Base-by-base conservation (phyloP, 306 rosid genomes). In the Hylodesmum podocarpum region DNA sequence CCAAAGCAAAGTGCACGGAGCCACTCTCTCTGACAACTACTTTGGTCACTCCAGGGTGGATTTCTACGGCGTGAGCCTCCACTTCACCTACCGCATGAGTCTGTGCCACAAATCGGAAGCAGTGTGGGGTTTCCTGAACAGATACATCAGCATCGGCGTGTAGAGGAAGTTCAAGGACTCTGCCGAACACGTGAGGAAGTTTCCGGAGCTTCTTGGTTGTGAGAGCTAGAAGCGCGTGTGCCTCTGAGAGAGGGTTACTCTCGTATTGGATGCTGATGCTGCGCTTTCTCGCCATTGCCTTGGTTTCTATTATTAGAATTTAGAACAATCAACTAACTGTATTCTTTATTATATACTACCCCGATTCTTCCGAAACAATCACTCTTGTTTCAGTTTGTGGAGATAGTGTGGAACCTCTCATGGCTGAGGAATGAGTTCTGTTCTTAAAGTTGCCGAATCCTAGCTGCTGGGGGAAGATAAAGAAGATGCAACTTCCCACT, bases 41-140 rank as follows among this genome's bases (percentile, higher is more conserved):
- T 82, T 92, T 92, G 6, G 88, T 88, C 16, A 92, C 84, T 16
- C 97, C 97, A 1, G 97, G 97, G 70, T 88, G 91, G 59, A 92
- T 88, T 66, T 88, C 88, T 2, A 90, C 78, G 18, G 85, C 69
- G 82, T 89, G 93, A 8, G 94, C 86, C 70, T 87, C 80, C 3
- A 92, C 87, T 11, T 63, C 73, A 31, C 82, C 82, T 10, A 83
- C 63, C 16, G 54, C 76, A 0, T 46, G 49, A 0, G 97, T 83
- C 57, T 86, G 92, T 16, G 87, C 94, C 4, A 84, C 79, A 71
- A 92, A 92, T 66, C 92, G 89, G 86, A 92, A 90, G 78, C 83
- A 92, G 21, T 88, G 88, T 4, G 88, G 82, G 34, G 39, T 67
- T 64, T 92, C 97, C 36, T 92, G 88, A 0, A 90, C 77, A 4